These are phyloP conservation scores for Ceratocystis variospora DNA, from an alignment of 2,329 filamentous ascomycete species.

Conservation along the genomic window DNA sequence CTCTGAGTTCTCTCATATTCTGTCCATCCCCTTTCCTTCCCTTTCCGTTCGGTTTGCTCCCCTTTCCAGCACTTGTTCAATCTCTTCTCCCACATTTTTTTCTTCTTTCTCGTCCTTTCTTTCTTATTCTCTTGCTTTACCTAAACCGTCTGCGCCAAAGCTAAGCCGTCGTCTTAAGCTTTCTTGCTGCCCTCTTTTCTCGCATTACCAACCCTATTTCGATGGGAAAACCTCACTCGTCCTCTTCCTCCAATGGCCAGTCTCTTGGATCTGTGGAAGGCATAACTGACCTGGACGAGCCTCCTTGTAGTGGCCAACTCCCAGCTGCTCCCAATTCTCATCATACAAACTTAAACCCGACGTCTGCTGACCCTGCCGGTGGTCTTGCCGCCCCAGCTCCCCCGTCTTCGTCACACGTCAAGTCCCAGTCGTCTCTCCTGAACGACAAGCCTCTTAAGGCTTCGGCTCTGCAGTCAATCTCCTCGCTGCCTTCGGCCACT, in stretches of 20 bases:
- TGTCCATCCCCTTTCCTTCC: not conserved
- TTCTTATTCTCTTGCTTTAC: not conserved
- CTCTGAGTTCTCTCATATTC: not conserved
- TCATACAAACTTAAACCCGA: not conserved
- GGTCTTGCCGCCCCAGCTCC: not conserved
- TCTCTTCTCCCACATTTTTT: not conserved
- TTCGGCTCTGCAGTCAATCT: conserved; percentile 9
- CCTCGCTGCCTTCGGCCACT: conserved; percentile 10
- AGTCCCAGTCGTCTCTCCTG: not conserved
- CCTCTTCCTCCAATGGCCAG: conserved; percentile 20
- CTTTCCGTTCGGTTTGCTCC: not conserved
- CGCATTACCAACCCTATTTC: conserved; percentile 18
- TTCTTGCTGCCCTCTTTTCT: conserved; percentile 8
- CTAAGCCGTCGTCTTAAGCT: not conserved
- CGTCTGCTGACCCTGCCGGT: not conserved
- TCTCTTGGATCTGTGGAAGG: conserved; percentile 20
- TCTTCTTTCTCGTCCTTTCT: not conserved
- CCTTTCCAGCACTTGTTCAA: not conserved
- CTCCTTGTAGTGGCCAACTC: conserved; percentile 20
- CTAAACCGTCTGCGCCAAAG: not conserved
- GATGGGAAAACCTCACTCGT: conserved; percentile 21
- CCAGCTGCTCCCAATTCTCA: conserved; percentile 9
- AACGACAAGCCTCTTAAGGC: not conserved
- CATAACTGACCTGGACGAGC: conserved; percentile 21
- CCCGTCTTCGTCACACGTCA: not conserved